A percentile compares a stretch with the other conserved stretches of the same genome.
These are phyloP conservation scores for Cairneyella variabilis DNA, from an alignment of 495 filamentous ascomycete species.

Conservation along the genomic window DNA sequence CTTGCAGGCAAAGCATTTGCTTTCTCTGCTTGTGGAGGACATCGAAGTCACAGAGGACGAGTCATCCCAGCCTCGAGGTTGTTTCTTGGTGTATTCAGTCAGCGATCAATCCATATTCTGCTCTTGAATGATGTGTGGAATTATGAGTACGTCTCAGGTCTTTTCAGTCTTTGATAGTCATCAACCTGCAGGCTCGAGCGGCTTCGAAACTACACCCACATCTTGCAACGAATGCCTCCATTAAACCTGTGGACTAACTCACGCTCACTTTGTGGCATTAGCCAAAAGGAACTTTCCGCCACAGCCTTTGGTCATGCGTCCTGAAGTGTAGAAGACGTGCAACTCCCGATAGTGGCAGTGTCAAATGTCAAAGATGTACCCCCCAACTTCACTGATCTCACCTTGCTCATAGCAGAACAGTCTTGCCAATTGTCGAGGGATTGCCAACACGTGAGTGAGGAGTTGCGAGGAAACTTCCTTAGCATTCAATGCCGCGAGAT, in stretches of 20 bases:
- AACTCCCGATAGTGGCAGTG: constrained; percentile 38
- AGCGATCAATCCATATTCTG: not conserved
- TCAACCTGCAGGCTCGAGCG: constrained; percentile 39
- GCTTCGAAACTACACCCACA: constrained; percentile 28
- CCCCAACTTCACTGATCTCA: constrained; percentile 29
- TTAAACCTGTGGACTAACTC: not conserved
- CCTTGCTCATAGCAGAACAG: constrained; percentile 22
- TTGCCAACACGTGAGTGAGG: constrained; percentile 3
- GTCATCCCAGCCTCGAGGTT: constrained; percentile 1
- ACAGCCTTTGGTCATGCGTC: constrained; percentile 44
- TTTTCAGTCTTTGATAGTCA: constrained; percentile 48
- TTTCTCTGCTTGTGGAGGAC: constrained; percentile 10
- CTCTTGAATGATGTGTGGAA: not conserved
- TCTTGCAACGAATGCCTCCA: constrained; percentile 6
- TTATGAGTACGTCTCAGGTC: constrained; percentile 42
- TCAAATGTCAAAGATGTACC: constrained; percentile 25
- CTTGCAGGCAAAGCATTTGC: constrained; percentile 11
- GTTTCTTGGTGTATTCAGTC: not conserved
- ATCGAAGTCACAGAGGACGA: constrained; percentile 21
- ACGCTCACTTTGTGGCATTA: constrained; percentile 2
- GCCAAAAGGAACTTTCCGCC: constrained; percentile 29
- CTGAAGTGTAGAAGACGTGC: constrained; percentile 29
- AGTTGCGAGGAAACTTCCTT: constrained; percentile 23
- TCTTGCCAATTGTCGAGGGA: constrained; percentile 23
- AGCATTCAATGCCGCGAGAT: constrained; percentile 16